Base-by-base conservation (phyloP, 805 yeast species). In the Groenewaldozyma tartarivorans region DNA sequence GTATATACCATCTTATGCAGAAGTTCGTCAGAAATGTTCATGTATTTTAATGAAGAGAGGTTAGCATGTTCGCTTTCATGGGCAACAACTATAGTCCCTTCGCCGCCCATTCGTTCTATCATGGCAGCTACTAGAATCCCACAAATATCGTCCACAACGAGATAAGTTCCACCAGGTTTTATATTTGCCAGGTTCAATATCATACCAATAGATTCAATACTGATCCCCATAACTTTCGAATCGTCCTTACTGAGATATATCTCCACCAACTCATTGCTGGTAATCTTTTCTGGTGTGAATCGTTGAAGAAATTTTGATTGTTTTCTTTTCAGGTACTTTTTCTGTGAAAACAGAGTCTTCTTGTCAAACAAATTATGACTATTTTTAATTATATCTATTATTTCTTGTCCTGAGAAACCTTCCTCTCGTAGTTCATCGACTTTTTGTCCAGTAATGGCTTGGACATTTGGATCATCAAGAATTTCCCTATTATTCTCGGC, bases 1-100 rank as follows among this genome's bases (percentile, higher is more conserved):
- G 84, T 72, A 53, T 77, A 74, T 38, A 87, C 73, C 70, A 81
- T 75, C 19, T 64, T 58, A 21, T 67, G 62, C 24, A 74, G 64
- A 35, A 68, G 57, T 20, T 69, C 73, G 22, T 72, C 76, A 1
- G 82, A 55, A 29, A 49, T 48, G 55, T 82, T 80, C 36, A 86
- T 71, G 53, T 75, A 77, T 46, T 75, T 72, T 43, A 90, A 62
- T 0, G 83, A 74, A 44, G 81, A 81, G 20, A 79, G 63, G 55
- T 88, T 88, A 2, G 95, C 79, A 56, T 90, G 96, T 59, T 92
- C 98, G 60, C 86, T 86, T 56, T 92, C 98, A 61, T 92, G 96
- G 1, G 79, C 67, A 17, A 85, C 70, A 2, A 85, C 69, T 34
- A 92, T 75, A 39, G 75, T 64, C 11, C 95, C 95, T 2, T 55